Conservation (phyloP, 176 grass and related monocot species). For the Triticum turgidum region DNA sequence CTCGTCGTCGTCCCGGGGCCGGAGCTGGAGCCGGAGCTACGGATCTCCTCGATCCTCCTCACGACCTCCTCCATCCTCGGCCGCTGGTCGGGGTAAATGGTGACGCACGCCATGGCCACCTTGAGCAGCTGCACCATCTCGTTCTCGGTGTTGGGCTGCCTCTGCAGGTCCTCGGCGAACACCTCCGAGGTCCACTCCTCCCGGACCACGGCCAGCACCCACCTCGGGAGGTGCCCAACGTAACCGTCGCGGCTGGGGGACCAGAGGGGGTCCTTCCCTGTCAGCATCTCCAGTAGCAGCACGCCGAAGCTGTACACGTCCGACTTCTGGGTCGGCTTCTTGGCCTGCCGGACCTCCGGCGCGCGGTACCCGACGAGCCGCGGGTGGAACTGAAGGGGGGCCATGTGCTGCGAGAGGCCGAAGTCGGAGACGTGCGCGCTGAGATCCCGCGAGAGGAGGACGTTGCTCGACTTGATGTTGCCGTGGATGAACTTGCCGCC, state of each 20-base stretch:
- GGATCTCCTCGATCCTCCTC: conserved; percentile 65
- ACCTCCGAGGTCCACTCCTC: conserved; percentile 98
- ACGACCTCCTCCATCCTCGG: conserved; percentile 74
- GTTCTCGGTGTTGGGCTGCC: conserved; percentile 70
- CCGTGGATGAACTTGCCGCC: conserved; percentile 65
- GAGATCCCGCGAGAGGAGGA: conserved; percentile 64
- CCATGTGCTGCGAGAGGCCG: conserved; percentile 64
- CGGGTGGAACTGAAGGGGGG: conserved; percentile 35
- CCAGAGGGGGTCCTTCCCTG: conserved; percentile 65
- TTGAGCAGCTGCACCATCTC: conserved; percentile 95
- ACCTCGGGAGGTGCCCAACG: conserved; percentile 68
- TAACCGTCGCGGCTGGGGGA: conserved; percentile 57
- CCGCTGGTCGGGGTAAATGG: conserved; percentile 50
- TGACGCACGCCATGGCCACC: conserved; percentile 80
- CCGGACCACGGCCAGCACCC: conserved; percentile 88
- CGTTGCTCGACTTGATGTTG: conserved; percentile 84
- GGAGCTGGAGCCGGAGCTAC: background rate
- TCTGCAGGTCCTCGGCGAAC: conserved; percentile 80
- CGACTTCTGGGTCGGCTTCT: conserved; percentile 66
- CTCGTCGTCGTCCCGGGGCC: conserved; percentile 8
- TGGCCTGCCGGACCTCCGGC: conserved; percentile 69
- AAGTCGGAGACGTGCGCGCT: conserved; percentile 55
- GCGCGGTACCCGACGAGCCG: conserved; percentile 67
- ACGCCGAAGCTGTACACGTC: conserved; percentile 96
- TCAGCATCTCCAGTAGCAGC: conserved; percentile 80